Evolutionary conservation across 164 flowering plant species (phyloP).

Genomic region (Taxillus chinensis): DNA sequence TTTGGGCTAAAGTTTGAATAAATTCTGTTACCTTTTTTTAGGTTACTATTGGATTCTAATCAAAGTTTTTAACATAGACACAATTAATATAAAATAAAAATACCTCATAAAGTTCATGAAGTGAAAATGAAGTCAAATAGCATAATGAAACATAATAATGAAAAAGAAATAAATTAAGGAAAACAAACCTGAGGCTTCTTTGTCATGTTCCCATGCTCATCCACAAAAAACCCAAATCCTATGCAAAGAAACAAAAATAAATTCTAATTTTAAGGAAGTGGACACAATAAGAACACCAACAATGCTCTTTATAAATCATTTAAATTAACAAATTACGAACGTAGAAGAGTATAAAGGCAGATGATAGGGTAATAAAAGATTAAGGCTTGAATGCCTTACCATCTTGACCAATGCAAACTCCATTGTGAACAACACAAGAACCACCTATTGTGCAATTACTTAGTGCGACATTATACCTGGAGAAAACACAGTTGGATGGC

Average conservation of each 20-base stretch:
- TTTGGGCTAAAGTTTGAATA: too few relatives aligned
- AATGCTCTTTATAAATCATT: not conserved
- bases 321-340: too few relatives aligned
- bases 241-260: constrained; percentile 12
- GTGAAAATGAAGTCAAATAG: not conserved
- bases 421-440: constrained; percentile 65
- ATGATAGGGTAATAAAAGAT: too few relatives aligned
- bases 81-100: too few relatives aligned
- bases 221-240: constrained; percentile 89
- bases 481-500: constrained; percentile 8
- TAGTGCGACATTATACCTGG: constrained; percentile 75
- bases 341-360: too few relatives aligned
- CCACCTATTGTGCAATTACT: constrained; percentile 69
- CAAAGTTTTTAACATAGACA: too few relatives aligned
- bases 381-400: constrained; percentile 28
- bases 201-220: constrained; percentile 54
- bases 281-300: not conserved
- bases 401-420: constrained; percentile 92
- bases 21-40: too few relatives aligned
- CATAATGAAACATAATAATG: not conserved
- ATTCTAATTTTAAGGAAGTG: not conserved
- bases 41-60: too few relatives aligned
- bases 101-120: not conserved
- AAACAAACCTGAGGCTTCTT: constrained; percentile 87
- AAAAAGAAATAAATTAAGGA: constrained; percentile 1